phyloP scores from a whole-genome alignment of 2,329 filamentous ascomycete genomes.

The Gnomoniopsis sp. region DNA sequence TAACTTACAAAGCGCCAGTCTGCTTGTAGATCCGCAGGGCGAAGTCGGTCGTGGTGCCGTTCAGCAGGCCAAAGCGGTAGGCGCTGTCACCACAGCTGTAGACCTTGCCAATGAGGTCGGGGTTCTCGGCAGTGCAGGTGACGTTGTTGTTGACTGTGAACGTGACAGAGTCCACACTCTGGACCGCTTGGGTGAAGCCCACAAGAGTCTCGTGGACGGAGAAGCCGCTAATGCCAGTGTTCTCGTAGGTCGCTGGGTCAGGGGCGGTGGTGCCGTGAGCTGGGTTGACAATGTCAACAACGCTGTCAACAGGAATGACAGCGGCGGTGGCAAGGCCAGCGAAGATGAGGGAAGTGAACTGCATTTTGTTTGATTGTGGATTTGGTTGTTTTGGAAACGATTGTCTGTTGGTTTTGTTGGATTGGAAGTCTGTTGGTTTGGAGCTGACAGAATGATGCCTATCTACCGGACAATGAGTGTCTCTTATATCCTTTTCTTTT shows the following conservation, averaged over 20 bases:
- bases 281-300: not conserved
- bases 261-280: not conserved
- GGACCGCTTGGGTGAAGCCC: not conserved
- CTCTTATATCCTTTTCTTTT: not conserved
- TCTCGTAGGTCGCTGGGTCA: not conserved
- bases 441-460: not conserved
- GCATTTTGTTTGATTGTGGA: not conserved
- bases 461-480: not conserved
- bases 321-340: not conserved
- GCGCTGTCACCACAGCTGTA: not conserved
- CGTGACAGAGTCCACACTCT: not conserved
- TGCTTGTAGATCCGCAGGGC: not conserved
- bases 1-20: not conserved
- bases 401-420: not conserved
- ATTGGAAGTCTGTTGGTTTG: not conserved
- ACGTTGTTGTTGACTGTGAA: slow-evolving; percentile 1
- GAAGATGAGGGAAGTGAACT: not conserved
- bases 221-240: not conserved
- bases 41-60: slow-evolving; percentile 1
- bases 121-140: not conserved
- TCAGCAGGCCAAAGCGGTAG: slow-evolving; percentile 3
- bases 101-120: not conserved
- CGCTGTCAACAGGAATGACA: not conserved
- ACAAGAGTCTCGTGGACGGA: slow-evolving; percentile 1
- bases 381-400: not conserved